phyloP scores from a whole-genome alignment of 768 basidiomycete genomes.

The Amanita rubescens region DNA sequence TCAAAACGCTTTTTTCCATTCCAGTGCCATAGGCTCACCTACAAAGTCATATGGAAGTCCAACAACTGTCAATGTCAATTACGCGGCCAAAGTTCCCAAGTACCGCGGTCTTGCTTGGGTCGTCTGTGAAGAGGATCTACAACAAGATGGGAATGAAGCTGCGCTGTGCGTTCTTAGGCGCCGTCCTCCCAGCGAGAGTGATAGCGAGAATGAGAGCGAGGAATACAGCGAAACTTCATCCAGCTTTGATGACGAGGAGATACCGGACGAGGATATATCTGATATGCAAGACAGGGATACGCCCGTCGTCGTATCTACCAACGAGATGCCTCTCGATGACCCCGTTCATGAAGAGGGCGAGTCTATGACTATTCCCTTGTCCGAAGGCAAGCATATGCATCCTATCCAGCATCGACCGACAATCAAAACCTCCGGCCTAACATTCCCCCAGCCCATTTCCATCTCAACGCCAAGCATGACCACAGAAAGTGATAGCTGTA shows the following conservation, averaged over 20 bases:
- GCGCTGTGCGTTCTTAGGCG: constrained; percentile 19
- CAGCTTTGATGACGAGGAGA: constrained; percentile 22
- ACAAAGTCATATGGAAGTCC: constrained; percentile 11
- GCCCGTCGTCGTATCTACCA: not conserved
- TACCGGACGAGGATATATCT: constrained; percentile 10
- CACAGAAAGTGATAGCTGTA: not conserved
- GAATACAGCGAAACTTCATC: constrained; percentile 18
- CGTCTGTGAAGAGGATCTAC: constrained; percentile 64
- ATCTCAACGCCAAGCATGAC: constrained; percentile 10
- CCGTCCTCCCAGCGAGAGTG: constrained; percentile 9
- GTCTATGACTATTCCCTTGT: constrained; percentile 14
- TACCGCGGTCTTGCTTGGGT: constrained; percentile 84
- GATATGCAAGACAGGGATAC: constrained; percentile 17
- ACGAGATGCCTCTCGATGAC: constrained; percentile 13
- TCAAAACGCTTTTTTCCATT: constrained; percentile 76
- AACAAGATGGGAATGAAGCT: constrained; percentile 26
- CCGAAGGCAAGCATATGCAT: constrained; percentile 46
- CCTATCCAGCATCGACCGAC: constrained; percentile 33
- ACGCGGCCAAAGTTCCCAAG: constrained; percentile 26
- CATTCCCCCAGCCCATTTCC: constrained; percentile 6
- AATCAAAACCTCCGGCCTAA: constrained; percentile 4
- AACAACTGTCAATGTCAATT: constrained; percentile 8
- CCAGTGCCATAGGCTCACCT: constrained; percentile 19
- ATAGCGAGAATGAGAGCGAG: constrained; percentile 16
- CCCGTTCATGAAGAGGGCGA: constrained; percentile 14